Evolutionary conservation across 805 yeast genomes (phyloP), one percentile per base, ranked within the genome.

Genomic region (Hanseniaspora meyeri): DNA sequence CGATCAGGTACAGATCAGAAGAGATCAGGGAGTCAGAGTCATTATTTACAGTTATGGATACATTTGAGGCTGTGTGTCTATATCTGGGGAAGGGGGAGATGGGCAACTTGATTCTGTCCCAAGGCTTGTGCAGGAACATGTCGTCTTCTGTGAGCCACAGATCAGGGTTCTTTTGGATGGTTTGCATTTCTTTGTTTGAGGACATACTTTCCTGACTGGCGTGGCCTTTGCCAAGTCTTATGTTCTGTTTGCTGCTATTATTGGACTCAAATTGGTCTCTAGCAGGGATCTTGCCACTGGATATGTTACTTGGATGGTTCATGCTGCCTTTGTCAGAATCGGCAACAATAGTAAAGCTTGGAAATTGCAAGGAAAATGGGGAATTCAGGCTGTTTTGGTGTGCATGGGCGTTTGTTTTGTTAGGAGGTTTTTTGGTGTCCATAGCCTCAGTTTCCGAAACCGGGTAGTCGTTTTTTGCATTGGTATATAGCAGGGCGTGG

Each of bases 31-130:
- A 49, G 17, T 16, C 19, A 16, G 34, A 40, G 19, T 38, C 55
- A 12, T 46, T 53, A 24, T 46, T 53, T 12, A 53, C 87, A 56
- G 83, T 83, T 34, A 87, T 89, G 14, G 93, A 82, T 6, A 88
- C 77, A 27, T 81, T 72, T 27, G 84, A 72, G 0, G 93, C 83
- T 0, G 95, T 87, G 69, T 91, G 97, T 62, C 97, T 83, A 67
- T 88, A 89, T 46, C 98, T 79, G 3, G 99, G 97, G 65, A 91
- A 89, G 1, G 97, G 98, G 2, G 93, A 85, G 61, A 81, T 77
- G 58, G 72, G 72, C 16, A 86, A 70, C 63, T 81, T 82, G 60
- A 78, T 76, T 60, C 83, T 73, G 52, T 72, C 74, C 95, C 93
- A 86, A 1, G 90, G 89, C 32, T 54, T 48, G 4, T 19, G n/a